These are phyloP conservation scores for Eleusine coracana DNA, from an alignment of 176 grass and related monocot species.

Conservation along the genomic window DNA sequence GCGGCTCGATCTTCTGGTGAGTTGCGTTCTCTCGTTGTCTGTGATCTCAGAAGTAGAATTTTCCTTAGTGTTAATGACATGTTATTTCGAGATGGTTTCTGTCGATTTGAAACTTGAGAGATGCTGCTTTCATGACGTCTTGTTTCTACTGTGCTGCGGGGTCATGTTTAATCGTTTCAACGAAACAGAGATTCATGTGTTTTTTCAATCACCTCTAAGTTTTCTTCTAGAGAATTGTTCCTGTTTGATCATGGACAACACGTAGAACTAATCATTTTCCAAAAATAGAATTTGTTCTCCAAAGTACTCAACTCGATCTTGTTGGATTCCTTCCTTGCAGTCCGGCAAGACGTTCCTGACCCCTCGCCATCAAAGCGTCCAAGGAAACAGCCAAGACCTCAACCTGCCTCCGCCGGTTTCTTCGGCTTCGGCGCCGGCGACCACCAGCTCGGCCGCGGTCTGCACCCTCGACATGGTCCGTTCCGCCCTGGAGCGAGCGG, in stretches of 20 bases:
- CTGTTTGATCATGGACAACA: neutral
- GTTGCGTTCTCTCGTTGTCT: neutral
- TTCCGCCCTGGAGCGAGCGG: constrained; percentile 50
- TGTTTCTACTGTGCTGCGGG: no score
- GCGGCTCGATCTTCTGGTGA: constrained; percentile 57
- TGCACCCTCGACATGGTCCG: constrained; percentile 69
- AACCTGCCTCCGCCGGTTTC: constrained; percentile 42
- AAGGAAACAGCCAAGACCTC: constrained; percentile 37
- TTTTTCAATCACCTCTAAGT: neutral
- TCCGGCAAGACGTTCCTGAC: constrained; percentile 59
- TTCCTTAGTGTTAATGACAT: neutral
- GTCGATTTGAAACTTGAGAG: neutral
- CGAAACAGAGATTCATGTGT: neutral
- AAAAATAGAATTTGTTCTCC: neutral
- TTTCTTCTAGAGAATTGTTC: neutral
- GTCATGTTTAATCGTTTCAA: neutral
- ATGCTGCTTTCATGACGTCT: neutral
- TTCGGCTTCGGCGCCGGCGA: neutral
- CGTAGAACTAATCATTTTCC: neutral
- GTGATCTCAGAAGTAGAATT: neutral
- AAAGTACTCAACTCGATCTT: neutral
- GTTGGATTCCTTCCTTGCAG: constrained; percentile 30
- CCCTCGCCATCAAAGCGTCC: constrained; percentile 23
- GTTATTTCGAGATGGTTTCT: neutral
- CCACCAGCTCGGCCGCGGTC: constrained; percentile 13